Base-by-base conservation (phyloP, 2,329 filamentous ascomycete genomes). In the Albophoma yamanashiensis region DNA sequence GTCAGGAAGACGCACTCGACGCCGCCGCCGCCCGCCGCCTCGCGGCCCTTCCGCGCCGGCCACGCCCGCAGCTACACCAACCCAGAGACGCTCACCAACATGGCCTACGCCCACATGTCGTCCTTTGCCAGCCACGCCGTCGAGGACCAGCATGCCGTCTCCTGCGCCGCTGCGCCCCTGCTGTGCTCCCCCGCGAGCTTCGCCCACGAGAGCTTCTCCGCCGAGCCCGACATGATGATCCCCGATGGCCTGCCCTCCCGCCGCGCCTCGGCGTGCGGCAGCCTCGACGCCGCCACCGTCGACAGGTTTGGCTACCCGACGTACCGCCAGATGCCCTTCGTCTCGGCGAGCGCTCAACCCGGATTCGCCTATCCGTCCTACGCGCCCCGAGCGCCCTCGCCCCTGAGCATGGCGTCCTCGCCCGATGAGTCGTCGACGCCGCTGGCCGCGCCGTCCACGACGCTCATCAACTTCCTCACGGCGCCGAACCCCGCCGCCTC, bases 301-400 rank as follows among this genome's bases (percentile, higher is more conserved):
- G 85, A 82, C 67, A 86, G 86, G 65, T 93, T 87, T 74, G 88
- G 87, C 62, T 95, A 91, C 76, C 88, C 91, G n/a, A 89, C 89
- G 55, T 96, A 94, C 75, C 87, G 88, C 61, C 87, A 89, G 67
- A 81, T 91, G 72, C 87, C 89, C 52, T 74, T 80, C 36, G 50
- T 38, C 52, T 58, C 71, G 55, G 63, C 64, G 39, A 59, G 63
- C n/a, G 25, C 62, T 12, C 62, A 64, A 56, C 56, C 65, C 8
- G 71, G 73, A 14, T 82, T 79, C 69, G 73, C 79, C 66, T 81
- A 78, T 64, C 69, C 76, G 58, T 68, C 72, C 47, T 83, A 78
- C 64, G 67, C 70, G 43, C 74, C 78, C 14, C 77, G 81, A n/a
- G 79, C 75, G 12, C 70, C 73, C 14, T 80, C 78, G 25, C 78